Base-by-base conservation (phyloP, 2,329 filamentous ascomycete species). In the Neofusicoccum kwambonambiense region DNA sequence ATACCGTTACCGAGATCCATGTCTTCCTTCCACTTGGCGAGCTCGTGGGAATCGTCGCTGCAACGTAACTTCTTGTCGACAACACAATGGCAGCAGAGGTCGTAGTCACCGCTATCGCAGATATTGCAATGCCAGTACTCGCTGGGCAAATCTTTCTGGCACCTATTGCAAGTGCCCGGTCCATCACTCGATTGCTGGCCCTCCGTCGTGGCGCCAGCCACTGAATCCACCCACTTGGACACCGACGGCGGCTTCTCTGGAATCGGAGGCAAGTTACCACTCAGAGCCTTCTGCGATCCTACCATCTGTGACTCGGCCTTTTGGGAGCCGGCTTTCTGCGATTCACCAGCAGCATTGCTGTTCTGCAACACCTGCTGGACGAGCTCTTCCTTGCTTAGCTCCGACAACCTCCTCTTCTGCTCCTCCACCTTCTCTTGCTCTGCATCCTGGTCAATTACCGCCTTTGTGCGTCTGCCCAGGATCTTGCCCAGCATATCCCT, bases 401-500 rank as follows among this genome's bases (percentile, higher is more conserved):
- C 66, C 66, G 71, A 66, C 34, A 73, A 64, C 56, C 67, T 64
- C 41, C 69, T 65, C 11, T 68, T 66, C 51, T 8, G n/a, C 42
- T 57, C 62, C 2, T 42, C 41, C 8, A 42, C 35, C 9, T 22
- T 31, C 12, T 57, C 41, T 58, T 66, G 67, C 37, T 67, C 56
- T 58, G 68, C 58, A 15, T 67, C 63, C 17, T 71, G 71, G 41
- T 66, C 72, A 22, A 69, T 65, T 44, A 75, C 68, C 31, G 35
- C 56, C 42, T 37, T 35, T 1, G 39, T 39, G 1, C 22, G 22
- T 11, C 67, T 65, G 15, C 68, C 69, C 17, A 80, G 69, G 37
- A 81, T 74, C 47, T 71, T 67, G 67, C 75, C 71, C 37, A 82
- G 68, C 15, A 71, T 64, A 2, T 54, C 60, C 52, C 64, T 65